A percentile compares a stretch with the other conserved stretches of the same genome.
These are phyloP conservation scores for Nitzschia sp. DNA, from an alignment of 108 stramenopile genomes.

Conservation along the genomic window DNA sequence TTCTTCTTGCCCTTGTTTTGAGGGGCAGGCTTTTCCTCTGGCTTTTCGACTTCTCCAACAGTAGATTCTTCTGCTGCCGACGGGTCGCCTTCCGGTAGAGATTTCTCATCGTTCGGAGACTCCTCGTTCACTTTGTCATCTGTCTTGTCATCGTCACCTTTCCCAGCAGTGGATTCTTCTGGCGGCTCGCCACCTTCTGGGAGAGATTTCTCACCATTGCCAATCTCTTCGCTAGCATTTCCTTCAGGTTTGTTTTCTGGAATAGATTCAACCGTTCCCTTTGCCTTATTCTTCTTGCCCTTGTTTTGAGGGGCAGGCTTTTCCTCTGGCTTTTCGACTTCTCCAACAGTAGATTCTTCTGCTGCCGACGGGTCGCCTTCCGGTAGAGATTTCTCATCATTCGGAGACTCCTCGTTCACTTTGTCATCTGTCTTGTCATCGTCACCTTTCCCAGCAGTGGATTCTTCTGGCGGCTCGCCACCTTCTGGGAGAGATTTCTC, in stretches of 20 bases:
- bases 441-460: not conserved
- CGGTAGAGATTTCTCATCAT: too few relatives aligned
- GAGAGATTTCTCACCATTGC: too few relatives aligned
- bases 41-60: not conserved
- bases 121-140: not conserved
- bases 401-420: too few relatives aligned
- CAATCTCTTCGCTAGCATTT: too few relatives aligned
- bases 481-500: too few relatives aligned
- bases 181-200: not conserved
- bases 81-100: not conserved
- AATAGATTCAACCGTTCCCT: not conserved
- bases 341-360: too few relatives aligned
- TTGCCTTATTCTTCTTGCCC: not conserved
- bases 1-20: not conserved
- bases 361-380: too few relatives aligned
- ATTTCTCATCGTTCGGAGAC: too few relatives aligned
- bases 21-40: not conserved
- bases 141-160: not conserved
- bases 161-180: not conserved
- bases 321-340: too few relatives aligned
- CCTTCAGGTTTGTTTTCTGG: not conserved
- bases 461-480: not conserved
- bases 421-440: too few relatives aligned
- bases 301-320: too few relatives aligned
- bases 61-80: not conserved